phyloP scores from a whole-genome alignment of 257 asterid species.

The Verbena officinalis region DNA sequence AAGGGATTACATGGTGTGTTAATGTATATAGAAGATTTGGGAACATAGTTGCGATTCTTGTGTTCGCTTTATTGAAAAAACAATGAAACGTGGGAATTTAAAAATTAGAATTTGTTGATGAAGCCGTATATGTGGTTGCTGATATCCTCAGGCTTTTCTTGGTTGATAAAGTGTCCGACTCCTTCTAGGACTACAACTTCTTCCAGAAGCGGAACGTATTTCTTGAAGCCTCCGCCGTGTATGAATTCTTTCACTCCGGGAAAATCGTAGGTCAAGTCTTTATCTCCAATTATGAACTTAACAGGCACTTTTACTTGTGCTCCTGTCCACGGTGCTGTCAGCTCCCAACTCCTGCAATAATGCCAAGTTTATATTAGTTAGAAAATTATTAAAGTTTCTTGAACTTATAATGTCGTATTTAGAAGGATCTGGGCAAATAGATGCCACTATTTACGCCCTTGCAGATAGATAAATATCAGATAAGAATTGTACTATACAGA shows the following conservation, averaged over 20 bases:
- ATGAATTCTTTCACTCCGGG: constrained; percentile 48
- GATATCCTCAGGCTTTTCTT: constrained; percentile 40
- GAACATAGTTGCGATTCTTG: no score
- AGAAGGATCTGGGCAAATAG: no score
- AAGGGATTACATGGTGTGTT: no score
- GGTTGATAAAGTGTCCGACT: constrained; percentile 44
- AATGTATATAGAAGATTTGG: no score
- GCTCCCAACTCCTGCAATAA: constrained; percentile 50
- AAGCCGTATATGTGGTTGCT: constrained; percentile 36
- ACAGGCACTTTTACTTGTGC: constrained; percentile 44
- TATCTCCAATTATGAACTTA: constrained; percentile 49
- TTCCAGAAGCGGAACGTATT: constrained; percentile 40
- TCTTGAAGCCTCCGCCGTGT: constrained; percentile 35
- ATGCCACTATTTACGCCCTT: no score
- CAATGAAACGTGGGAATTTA: no score
- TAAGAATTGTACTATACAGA: no score
- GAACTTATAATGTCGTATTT: no score
- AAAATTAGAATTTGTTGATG: constrained; percentile 17
- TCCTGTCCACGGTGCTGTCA: constrained; percentile 58
- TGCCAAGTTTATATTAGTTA: no score
- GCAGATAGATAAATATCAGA: no score
- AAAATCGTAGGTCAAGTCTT: constrained; percentile 40
- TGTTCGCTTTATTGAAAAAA: no score
- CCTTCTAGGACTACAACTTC: constrained; percentile 46
- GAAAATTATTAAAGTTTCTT: no score